phyloP scores from a whole-genome alignment of 345 rosid genomes.

The Arabidopsis suecica region DNA sequence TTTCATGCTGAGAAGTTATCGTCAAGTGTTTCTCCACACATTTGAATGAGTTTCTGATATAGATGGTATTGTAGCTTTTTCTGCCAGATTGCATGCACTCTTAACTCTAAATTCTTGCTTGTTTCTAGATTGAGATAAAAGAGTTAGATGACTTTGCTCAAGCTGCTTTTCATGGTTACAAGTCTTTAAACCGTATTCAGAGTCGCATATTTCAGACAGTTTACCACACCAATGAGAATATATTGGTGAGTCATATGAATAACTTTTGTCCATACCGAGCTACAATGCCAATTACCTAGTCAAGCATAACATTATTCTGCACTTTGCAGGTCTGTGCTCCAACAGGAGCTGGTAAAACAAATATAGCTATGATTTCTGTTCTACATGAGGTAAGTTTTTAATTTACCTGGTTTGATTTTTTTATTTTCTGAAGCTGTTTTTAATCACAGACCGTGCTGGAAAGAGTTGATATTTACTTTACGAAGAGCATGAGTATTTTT shows the following conservation, averaged over 20 bases:
- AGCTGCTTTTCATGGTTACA: constrained; percentile 97
- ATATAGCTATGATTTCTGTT: constrained; percentile 94
- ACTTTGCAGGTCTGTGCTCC: constrained; percentile 95
- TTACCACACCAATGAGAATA: constrained; percentile 88
- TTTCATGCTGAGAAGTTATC: constrained; percentile 20
- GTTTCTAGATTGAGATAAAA: constrained; percentile 82
- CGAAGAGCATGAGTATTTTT: neutral
- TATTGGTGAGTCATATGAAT: constrained; percentile 66
- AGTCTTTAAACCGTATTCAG: constrained; percentile 89
- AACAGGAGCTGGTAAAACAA: constrained; percentile 99
- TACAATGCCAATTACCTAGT: constrained; percentile 20
- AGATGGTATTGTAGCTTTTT: constrained; percentile 26
- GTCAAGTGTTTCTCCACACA: constrained; percentile 24
- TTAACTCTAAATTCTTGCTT: constrained; percentile 31
- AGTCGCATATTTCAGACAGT: constrained; percentile 93
- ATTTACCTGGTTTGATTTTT: neutral
- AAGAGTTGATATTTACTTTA: constrained; percentile 19
- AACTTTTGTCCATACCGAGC: constrained; percentile 15
- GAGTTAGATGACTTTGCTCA: constrained; percentile 94
- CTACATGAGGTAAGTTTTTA: constrained; percentile 73
- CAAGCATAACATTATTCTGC: constrained; percentile 40
- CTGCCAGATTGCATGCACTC: constrained; percentile 31
- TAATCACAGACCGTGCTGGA: constrained; percentile 13
- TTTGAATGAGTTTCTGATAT: neutral
- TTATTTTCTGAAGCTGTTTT: neutral